Base-by-base conservation (phyloP, 805 yeast species). In the Vanderwaltozyma yarrowii region DNA sequence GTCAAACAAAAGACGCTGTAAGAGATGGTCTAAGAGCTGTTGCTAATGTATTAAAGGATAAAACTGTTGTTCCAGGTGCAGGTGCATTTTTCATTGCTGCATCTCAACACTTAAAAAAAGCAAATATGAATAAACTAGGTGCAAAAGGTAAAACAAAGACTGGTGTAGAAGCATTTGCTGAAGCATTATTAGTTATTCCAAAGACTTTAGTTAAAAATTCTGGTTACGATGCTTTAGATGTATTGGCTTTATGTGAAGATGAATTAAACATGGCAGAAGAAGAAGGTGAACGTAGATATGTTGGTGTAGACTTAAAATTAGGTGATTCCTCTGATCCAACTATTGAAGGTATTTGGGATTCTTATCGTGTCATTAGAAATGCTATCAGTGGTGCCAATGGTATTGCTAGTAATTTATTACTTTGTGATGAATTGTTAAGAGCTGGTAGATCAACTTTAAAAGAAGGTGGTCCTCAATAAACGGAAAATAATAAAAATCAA, bases 251-350 rank as follows among this genome's bases (percentile, higher is more conserved):
- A 40, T 86, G 94, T 50, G 95, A 86, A 64, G 98, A 92, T 62
- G 65, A 61, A 42, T 48, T 61, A 29, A 51, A 49, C 23, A 58
- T 51, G 25, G 54, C 54, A 11, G 53, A 51, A 20, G 94, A 83
- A 60, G 72, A 80, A 40, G 74, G 70, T 31, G 92, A 81, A 33
- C 92, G 80, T 37, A 77, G 82, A 52, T 74, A 76, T 24, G 95
- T 88, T 32, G 99, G 98, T 40, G 78, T 92, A 38, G 95, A 92
- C 60, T 71, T 92, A 47, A 76, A 74, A 43, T 73, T 89, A 10
- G 99, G 99, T 29, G 96, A 88, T 58, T 92, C 96, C 35, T 79
- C 89, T 74, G 96, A 89, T 56, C 96, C 98, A 35, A 73, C 85
- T 7, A 73, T 83, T 38, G 95, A 85, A 57, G 98, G 98, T 44